phyloP scores from a whole-genome alignment of 2,329 filamentous ascomycete genomes.

The Septoria linicola region DNA sequence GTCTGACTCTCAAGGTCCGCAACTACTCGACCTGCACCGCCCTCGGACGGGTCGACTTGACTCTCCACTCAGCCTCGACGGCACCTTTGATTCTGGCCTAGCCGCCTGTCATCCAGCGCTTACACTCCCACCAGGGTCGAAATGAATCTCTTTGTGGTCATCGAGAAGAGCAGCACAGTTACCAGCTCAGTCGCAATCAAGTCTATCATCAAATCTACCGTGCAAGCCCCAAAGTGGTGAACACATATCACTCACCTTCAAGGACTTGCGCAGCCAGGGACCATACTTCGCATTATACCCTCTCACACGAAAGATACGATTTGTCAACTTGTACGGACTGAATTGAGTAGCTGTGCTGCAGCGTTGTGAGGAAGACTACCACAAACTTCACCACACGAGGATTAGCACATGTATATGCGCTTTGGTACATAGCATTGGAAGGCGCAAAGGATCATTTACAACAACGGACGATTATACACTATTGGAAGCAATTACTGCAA shows the following conservation, averaged over 20 bases:
- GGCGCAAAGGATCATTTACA: conserved; percentile 29
- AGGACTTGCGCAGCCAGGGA: conserved; percentile 11
- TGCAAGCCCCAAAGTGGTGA: conserved; percentile 23
- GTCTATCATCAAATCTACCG: conserved; percentile 27
- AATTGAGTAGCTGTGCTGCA: conserved; percentile 9
- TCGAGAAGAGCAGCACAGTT: conserved; percentile 26
- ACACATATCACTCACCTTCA: conserved; percentile 10
- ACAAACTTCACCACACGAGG: neutral
- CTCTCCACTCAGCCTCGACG: conserved; percentile 26
- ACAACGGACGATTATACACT: conserved; percentile 27
- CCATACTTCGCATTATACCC: conserved; percentile 3
- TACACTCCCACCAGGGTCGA: conserved; percentile 19
- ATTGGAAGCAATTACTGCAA: conserved; percentile 31
- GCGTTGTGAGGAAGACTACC: neutral
- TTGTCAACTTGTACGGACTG: conserved; percentile 22
- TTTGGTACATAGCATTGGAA: conserved; percentile 34
- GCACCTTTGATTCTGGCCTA: conserved; percentile 21
- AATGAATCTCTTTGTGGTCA: conserved; percentile 29
- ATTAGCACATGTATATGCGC: conserved; percentile 25
- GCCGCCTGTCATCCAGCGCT: conserved; percentile 29
- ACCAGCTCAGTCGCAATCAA: conserved; percentile 31
- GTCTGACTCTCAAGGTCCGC: neutral
- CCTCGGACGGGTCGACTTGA: neutral
- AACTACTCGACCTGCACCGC: conserved; percentile 4
- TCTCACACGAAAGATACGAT: conserved; percentile 25